A percentile compares a stretch with the other conserved stretches of the same genome.
These are phyloP conservation scores for Haplographium delicatum DNA, from an alignment of 495 filamentous ascomycete genomes.

Conservation along the genomic window DNA sequence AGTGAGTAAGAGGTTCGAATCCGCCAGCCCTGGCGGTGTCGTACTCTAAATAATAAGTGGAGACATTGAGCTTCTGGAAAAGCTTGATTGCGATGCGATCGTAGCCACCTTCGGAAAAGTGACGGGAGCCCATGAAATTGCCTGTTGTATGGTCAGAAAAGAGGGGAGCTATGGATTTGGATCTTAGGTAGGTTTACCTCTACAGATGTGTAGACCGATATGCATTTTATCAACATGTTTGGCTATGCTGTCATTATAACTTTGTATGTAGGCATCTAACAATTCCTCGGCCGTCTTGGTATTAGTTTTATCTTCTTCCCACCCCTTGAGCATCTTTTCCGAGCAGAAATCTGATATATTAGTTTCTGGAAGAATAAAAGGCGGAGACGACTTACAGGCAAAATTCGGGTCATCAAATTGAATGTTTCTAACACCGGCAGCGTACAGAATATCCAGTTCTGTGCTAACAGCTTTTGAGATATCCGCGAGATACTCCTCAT, in stretches of 20 bases:
- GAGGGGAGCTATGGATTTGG: not conserved
- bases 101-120: constrained; percentile 78
- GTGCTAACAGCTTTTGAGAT: constrained; percentile 68
- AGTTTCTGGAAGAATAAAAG: too few relatives aligned
- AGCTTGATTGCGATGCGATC: constrained; percentile 76
- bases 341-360: constrained; percentile 72
- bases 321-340: constrained; percentile 67
- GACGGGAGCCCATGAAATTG: constrained; percentile 71
- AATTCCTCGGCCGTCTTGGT: constrained; percentile 57
- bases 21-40: constrained; percentile 70
- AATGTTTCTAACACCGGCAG: constrained; percentile 63
- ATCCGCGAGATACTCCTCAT: constrained; percentile 69
- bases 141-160: not conserved
- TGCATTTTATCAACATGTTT: constrained; percentile 62
- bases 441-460: constrained; percentile 62
- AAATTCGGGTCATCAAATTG: constrained; percentile 76
- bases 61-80: constrained; percentile 68
- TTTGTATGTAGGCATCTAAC: constrained; percentile 67
- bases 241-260: constrained; percentile 70
- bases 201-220: constrained; percentile 73
- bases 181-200: constrained; percentile 37
- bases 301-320: constrained; percentile 45
- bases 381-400: constrained; percentile 60
- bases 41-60: constrained; percentile 83
- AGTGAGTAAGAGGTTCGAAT: constrained; percentile 69